A percentile compares a stretch with the other conserved stretches of the same genome.
These are phyloP conservation scores for Pelargonium citronellum DNA, from an alignment of 441 rosid genomes.

Conservation along the genomic window DNA sequence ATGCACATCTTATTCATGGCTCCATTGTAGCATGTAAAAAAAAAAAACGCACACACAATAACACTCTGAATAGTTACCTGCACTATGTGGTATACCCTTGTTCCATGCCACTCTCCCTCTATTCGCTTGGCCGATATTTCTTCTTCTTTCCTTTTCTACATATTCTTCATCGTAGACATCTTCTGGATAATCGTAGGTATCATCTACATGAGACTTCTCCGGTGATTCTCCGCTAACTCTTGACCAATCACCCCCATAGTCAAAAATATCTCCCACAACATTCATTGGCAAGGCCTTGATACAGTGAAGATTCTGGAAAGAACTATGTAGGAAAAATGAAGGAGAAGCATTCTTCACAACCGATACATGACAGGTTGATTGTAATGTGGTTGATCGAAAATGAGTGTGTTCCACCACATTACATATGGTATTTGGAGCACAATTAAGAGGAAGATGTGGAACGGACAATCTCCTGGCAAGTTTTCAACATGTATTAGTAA, in stretches of 20 bases:
- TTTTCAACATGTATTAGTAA: background rate
- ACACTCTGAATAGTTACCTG: slow-evolving; percentile 38
- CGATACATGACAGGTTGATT: slow-evolving; percentile 18
- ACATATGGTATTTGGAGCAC: slow-evolving; percentile 13
- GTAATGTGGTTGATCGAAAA: slow-evolving; percentile 17
- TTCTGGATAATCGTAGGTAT: slow-evolving; percentile 9
- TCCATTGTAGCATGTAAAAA: no score
- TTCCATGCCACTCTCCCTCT: slow-evolving; percentile 87
- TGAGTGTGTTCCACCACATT: slow-evolving; percentile 21
- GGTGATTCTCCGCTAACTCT: slow-evolving; percentile 16
- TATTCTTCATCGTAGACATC: slow-evolving; percentile 11
- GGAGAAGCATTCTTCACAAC: slow-evolving; percentile 20
- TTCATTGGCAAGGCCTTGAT: slow-evolving; percentile 23
- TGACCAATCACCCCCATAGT: slow-evolving; percentile 19
- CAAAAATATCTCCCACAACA: slow-evolving; percentile 24
- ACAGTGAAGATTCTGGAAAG: slow-evolving; percentile 25
- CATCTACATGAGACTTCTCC: slow-evolving; percentile 23
- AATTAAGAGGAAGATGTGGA: slow-evolving; percentile 19
- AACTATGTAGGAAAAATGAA: slow-evolving; percentile 17
- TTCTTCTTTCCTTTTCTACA: slow-evolving; percentile 45
- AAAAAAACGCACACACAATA: slow-evolving; percentile 7
- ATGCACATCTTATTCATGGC: no score
- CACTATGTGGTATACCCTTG: slow-evolving; percentile 63
- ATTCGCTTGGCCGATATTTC: slow-evolving; percentile 60
- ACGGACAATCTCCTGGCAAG: slow-evolving; percentile 32